A percentile compares a stretch with the other conserved stretches of the same genome.
Conservation (phyloP, 164 flowering plant genomes). For the Magnolia sinica region DNA sequence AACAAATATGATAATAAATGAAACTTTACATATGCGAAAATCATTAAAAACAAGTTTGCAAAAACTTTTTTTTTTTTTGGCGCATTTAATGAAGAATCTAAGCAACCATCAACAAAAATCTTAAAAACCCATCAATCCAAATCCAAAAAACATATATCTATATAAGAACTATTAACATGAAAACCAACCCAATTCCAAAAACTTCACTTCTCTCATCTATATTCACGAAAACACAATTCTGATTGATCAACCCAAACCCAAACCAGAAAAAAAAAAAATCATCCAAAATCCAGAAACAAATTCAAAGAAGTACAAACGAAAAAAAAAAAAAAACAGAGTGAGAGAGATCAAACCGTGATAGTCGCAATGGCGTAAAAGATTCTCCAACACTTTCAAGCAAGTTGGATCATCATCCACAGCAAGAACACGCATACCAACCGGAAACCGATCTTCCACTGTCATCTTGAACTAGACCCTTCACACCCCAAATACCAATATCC, state of each 20-base stretch:
- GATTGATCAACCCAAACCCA: background rate
- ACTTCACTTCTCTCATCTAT: background rate
- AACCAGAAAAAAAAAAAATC: background rate
- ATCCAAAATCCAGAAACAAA: background rate
- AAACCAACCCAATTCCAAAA: background rate
- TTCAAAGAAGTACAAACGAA: background rate
- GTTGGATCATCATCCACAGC: slow-evolving; percentile 68
- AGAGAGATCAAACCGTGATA: slow-evolving; percentile 41
- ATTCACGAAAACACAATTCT: background rate
- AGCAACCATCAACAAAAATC: background rate
- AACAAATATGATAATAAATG: background rate
- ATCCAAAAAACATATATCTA: background rate
- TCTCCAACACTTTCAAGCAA: slow-evolving; percentile 44
- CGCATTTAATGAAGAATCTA: background rate
- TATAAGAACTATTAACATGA: background rate
- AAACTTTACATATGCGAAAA: background rate
- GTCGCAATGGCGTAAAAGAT: slow-evolving; percentile 48
- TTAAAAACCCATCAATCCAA: background rate
- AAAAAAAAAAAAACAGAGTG: background rate
- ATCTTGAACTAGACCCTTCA: slow-evolving; percentile 16
- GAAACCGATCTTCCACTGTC: slow-evolving; percentile 48
- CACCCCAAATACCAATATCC: background rate
- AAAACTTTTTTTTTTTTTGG: background rate
- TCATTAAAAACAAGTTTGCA: background rate
- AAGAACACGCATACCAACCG: slow-evolving; percentile 58